Evolutionary conservation across 805 yeast genomes (phyloP).

Genomic region (Candida berthetii): DNA sequence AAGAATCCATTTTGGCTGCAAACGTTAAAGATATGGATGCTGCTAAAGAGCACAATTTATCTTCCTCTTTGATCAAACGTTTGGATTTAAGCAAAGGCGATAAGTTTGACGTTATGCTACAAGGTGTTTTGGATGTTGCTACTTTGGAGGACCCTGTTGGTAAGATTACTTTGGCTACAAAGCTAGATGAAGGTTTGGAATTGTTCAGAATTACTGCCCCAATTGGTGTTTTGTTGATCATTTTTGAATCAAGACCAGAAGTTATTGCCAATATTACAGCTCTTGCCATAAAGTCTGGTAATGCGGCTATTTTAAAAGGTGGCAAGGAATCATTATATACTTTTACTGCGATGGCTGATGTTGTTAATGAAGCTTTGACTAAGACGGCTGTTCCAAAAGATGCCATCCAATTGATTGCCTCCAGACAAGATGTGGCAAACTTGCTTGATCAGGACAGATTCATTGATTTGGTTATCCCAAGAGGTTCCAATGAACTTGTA

Average conservation of each 20-base stretch:
- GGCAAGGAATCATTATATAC: constrained; percentile 91
- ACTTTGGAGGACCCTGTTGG: constrained; percentile 88
- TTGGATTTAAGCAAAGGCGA: constrained; percentile 77
- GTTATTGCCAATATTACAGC: constrained; percentile 98
- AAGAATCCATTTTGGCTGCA: constrained; percentile 61
- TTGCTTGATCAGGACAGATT: constrained; percentile 78
- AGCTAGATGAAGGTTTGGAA: constrained; percentile 85
- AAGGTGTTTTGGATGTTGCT: constrained; percentile 91
- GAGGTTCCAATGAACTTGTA: constrained; percentile 95
- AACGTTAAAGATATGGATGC: constrained; percentile 69
- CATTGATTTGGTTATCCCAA: constrained; percentile 93
- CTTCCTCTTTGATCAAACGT: constrained; percentile 73
- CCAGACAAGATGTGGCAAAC: constrained; percentile 87
- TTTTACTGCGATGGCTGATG: constrained; percentile 72
- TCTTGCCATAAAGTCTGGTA: constrained; percentile 91
- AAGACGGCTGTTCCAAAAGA: constrained; percentile 68
- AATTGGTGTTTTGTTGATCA: constrained; percentile 87
- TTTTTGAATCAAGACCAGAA: constrained; percentile 96
- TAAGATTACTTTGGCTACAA: constrained; percentile 73
- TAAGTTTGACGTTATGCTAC: constrained; percentile 89
- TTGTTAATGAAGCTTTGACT: constrained; percentile 55
- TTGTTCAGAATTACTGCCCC: constrained; percentile 86
- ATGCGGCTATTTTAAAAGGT: constrained; percentile 94
- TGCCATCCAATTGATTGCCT: constrained; percentile 81
- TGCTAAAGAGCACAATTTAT: constrained; percentile 56